Base-by-base conservation (phyloP, 805 yeast species). In the Isabelozyma rhagii region DNA sequence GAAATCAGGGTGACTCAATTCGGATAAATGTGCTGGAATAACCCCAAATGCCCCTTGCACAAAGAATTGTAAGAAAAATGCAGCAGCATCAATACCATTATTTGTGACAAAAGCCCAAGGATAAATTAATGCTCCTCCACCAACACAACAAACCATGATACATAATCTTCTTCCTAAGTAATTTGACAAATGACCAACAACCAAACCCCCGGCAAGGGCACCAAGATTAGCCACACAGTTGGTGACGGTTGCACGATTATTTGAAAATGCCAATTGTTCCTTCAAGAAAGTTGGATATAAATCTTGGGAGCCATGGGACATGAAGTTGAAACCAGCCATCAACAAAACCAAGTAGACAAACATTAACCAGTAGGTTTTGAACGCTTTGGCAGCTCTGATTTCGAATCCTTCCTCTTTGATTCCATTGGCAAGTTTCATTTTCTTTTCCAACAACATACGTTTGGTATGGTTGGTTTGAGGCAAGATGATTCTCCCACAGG, bases 31-130 rank as follows among this genome's bases (percentile, higher is more conserved):
- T 41, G 83, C 77, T 14, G 91, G 89, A 10, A 81, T 74, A 44
- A 85, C 80, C 53, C 91, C 90, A 87, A 89, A 86, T 5, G 84
- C 83, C 34, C 90, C 91, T 71, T 83, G 85, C 5, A 85, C 86
- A 48, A 80, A 79, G 59, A 80, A 78, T 61, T 84, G 87, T 60
- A 84, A 60, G 69, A 83, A 83, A 66, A 85, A 85, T 5, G 69
- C 82, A 1, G 84, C 83, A 29, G 84, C 86, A 53, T 80, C 74
- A 25, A 82, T 77, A 14, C 75, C 74, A n/a, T 64, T 55, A 34
- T 62, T 56, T 18, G 47, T 43, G 25, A 51, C 64, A 59, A 79
- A 81, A 3, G 83, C 83, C 73, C 82, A 78, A 27, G 88, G 87
- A 61, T 85, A 85, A 44, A 83, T 71, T 51, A 85, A 65, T 1